These are phyloP conservation scores for Fusarium begoniae DNA, from an alignment of 2,329 filamentous ascomycete species.

Conservation along the genomic window DNA sequence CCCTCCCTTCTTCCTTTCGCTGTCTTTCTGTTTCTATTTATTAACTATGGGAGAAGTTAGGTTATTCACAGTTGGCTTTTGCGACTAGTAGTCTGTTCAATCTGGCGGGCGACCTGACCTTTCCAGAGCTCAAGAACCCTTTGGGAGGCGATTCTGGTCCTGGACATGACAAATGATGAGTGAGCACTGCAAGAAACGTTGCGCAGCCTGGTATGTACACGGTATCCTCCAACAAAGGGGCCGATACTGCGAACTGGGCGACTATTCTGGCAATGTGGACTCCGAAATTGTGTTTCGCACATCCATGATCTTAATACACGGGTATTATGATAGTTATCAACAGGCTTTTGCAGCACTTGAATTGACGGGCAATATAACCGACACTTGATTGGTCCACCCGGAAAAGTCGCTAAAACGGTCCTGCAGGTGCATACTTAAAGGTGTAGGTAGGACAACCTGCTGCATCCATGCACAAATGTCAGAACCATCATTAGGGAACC, in stretches of 20 bases:
- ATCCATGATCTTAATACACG: conserved; percentile 40
- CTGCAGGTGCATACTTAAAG: conserved; percentile 41
- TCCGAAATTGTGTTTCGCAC: conserved; percentile 45
- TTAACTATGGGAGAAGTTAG: neutral
- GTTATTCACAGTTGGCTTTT: conserved; percentile 11
- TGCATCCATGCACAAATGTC: conserved; percentile 35
- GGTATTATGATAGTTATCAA: conserved; percentile 42
- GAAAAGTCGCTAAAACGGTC: conserved; percentile 41
- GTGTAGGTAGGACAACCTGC: conserved; percentile 32
- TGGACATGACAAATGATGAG: conserved; percentile 36
- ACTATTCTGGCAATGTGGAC: conserved; percentile 35
- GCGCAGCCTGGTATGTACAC: conserved; percentile 7
- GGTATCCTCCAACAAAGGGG: conserved; percentile 35
- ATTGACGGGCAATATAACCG: conserved; percentile 6
- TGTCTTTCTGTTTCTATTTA: neutral
- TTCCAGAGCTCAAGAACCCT: neutral
- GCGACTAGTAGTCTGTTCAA: neutral
- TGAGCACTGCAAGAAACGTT: conserved; percentile 30
- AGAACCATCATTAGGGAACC: conserved; percentile 26
- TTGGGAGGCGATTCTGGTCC: conserved; percentile 28
- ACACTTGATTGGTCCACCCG: conserved; percentile 30
- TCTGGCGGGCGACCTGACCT: neutral
- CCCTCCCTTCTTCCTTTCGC: conserved; percentile 1
- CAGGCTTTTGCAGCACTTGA: conserved; percentile 31
- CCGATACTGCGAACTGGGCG: conserved; percentile 34